Percentiles rank a stretch among this genome's conserved stretches.
These are phyloP conservation scores for Ampelomyces quisqualis DNA, from an alignment of 2,329 filamentous ascomycete species.

Conservation along the genomic window DNA sequence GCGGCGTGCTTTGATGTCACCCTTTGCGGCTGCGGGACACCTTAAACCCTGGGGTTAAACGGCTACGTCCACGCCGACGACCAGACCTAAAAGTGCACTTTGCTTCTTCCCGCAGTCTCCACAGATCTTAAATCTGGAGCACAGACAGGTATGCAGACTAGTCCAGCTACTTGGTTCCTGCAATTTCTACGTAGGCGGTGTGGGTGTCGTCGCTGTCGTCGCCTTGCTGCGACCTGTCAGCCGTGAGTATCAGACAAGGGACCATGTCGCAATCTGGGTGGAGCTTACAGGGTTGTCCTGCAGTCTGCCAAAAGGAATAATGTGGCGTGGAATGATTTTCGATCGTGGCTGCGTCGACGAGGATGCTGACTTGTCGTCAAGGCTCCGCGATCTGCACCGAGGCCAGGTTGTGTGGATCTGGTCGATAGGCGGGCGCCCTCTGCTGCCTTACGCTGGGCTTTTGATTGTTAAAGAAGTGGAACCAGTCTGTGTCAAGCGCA, in stretches of 20 bases:
- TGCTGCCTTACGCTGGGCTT: slow-evolving; percentile 15
- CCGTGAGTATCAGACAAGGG: slow-evolving; percentile 29
- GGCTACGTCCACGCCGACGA: slow-evolving; percentile 30
- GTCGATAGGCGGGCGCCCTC: slow-evolving; percentile 17
- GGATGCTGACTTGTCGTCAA: slow-evolving; percentile 31
- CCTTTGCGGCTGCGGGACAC: slow-evolving; percentile 33
- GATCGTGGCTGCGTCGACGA: slow-evolving; percentile 39
- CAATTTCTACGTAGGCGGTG: slow-evolving; percentile 33
- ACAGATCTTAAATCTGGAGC: slow-evolving; percentile 41
- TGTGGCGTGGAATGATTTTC: slow-evolving; percentile 37
- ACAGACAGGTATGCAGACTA: slow-evolving; percentile 35
- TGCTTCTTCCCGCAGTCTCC: slow-evolving; percentile 43
- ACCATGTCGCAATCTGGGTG: slow-evolving; percentile 32
- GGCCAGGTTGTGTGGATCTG: slow-evolving; percentile 30
- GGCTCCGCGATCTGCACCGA: slow-evolving; percentile 33
- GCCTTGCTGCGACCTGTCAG: slow-evolving; percentile 39
- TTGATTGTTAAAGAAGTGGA: slow-evolving; percentile 11
- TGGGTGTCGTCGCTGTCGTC: slow-evolving; percentile 22
- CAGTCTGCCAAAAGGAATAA: slow-evolving; percentile 34
- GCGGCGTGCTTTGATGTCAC: slow-evolving; percentile 23
- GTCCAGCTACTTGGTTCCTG: slow-evolving; percentile 27
- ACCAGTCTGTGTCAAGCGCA: slow-evolving; percentile 6
- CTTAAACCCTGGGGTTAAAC: slow-evolving; percentile 35
- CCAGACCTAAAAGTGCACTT: slow-evolving; percentile 33
- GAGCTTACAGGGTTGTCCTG: slow-evolving; percentile 43